These are phyloP conservation scores for Trypanosoma rangeli DNA, from an alignment of 208 protist genomes.

Conservation along the genomic window DNA sequence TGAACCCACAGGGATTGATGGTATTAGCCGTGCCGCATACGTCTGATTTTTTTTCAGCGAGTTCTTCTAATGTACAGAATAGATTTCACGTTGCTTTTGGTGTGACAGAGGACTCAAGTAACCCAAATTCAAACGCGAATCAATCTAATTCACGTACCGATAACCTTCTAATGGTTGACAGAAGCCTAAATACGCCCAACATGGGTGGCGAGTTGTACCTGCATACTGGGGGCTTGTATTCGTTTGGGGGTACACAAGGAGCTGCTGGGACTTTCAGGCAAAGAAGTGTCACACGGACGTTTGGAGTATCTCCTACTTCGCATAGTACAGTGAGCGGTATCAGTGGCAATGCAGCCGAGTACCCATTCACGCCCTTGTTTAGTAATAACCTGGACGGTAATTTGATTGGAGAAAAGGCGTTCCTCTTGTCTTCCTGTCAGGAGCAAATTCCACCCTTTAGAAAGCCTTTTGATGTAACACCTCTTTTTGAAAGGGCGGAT, in stretches of 20 bases:
- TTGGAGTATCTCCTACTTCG: neutral
- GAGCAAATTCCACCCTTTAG: constrained; percentile 9
- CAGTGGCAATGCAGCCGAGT: neutral
- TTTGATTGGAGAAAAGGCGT: neutral
- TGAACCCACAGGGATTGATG: neutral
- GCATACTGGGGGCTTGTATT: neutral
- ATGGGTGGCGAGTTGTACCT: neutral
- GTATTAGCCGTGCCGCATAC: neutral
- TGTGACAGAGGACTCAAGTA: neutral
- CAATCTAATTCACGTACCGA: neutral
- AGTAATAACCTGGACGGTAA: neutral
- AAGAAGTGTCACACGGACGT: neutral
- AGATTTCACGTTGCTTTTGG: neutral
- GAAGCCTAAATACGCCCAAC: constrained; percentile 2
- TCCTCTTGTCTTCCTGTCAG: neutral
- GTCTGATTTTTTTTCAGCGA: neutral
- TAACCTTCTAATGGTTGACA: neutral
- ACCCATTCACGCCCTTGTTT: neutral
- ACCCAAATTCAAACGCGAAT: neutral
- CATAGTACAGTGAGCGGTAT: neutral
- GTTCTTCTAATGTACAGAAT: constrained; percentile 4
- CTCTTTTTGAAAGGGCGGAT: constrained; percentile 11
- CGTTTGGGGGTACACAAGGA: neutral
- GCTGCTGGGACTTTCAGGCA: neutral
- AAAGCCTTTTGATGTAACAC: constrained; percentile 3